A percentile compares a stretch with the other conserved stretches of the same genome.
phyloP scores from a whole-genome alignment of 768 basidiomycete genomes.

The Lentinula raphanica region DNA sequence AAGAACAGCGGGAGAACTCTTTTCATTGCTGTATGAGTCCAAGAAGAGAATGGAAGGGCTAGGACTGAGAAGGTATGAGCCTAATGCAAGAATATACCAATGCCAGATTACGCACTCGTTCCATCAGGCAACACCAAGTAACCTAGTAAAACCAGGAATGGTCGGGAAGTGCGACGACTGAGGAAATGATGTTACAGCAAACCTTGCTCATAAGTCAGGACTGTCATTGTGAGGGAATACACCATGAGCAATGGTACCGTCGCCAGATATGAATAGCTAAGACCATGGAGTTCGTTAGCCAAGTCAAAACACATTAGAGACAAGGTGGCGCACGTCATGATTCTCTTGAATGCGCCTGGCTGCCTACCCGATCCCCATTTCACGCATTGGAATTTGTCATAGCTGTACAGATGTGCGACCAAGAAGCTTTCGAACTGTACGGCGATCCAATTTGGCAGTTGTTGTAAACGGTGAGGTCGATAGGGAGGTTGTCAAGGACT shows the following conservation, averaged over 20 bases:
- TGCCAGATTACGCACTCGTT: conserved; percentile 21
- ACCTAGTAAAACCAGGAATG: conserved; percentile 27
- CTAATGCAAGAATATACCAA: background rate
- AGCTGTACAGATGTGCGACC: conserved; percentile 72
- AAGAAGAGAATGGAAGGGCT: conserved; percentile 52
- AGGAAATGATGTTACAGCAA: conserved; percentile 13
- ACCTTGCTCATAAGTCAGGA: conserved; percentile 74
- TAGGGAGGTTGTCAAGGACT: conserved; percentile 43
- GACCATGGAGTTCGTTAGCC: background rate
- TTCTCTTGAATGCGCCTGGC: conserved; percentile 79
- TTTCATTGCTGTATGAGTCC: conserved; percentile 36
- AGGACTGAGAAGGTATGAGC: conserved; percentile 33
- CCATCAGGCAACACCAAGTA: conserved; percentile 31
- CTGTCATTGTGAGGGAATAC: conserved; percentile 57
- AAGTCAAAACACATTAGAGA: too few relatives aligned
- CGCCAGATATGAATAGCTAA: conserved; percentile 73
- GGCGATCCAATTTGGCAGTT: background rate
- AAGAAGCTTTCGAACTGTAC: conserved; percentile 65
- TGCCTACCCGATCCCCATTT: conserved; percentile 72
- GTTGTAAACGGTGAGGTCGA: conserved; percentile 41
- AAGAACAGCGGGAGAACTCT: conserved; percentile 71
- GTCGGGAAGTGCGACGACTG: conserved; percentile 11
- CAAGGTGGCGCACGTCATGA: conserved; percentile 74
- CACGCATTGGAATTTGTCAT: conserved; percentile 72
- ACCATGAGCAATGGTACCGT: conserved; percentile 61